Evolutionary conservation across 1,139 yeast species (phyloP), one percentile per base, ranked within the genome.

Genomic region (Zygoascus sp.): DNA sequence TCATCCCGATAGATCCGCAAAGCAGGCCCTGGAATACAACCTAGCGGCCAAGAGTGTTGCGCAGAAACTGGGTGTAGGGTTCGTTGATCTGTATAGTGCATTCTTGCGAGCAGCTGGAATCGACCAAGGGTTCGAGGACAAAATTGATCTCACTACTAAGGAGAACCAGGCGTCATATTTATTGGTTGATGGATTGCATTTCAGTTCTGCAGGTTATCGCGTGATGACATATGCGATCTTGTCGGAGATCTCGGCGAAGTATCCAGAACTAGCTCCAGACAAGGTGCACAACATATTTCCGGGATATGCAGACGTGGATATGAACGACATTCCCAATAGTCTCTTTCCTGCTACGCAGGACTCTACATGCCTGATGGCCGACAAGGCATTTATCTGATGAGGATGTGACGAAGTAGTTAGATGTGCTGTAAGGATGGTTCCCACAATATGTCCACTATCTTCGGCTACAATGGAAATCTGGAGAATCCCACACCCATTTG

Each of bases 141-240:
- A 41, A 19, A 16, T 22, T 6, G 39, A 41, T 32, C 21, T 25
- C 34, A 25, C 23, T 11, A 23, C 13, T 8, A 32, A 32, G 11
- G 34, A 39, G 11, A 39, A 39, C 21, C 21, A 23, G 7, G 32
- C 30, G 10, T 4, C 30, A 11, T 41, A 32, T 22, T 52, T 71
- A 15, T 55, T 75, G 11, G 51, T 58, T 9, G 92, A 84, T 58
- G 95, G 95, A 0, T 65, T 87, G 35, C 96, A 87, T 61, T 82
- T 74, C 59, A 72, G 77, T 1, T 79, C 81, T 0, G 60, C 64
- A n/a, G 87, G 81, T 0, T 84, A 85, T 61, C 63, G 65, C 47
- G 51, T 83, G 1, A 62, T 80, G 52, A 77, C 62, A 54, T 64
- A 69, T 1, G 66, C 60, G 13, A 46, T 80, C 10, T 53, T 64